Conservation (phyloP, 2,329 filamentous ascomycete species). For the Botrytis sinoallii region DNA sequence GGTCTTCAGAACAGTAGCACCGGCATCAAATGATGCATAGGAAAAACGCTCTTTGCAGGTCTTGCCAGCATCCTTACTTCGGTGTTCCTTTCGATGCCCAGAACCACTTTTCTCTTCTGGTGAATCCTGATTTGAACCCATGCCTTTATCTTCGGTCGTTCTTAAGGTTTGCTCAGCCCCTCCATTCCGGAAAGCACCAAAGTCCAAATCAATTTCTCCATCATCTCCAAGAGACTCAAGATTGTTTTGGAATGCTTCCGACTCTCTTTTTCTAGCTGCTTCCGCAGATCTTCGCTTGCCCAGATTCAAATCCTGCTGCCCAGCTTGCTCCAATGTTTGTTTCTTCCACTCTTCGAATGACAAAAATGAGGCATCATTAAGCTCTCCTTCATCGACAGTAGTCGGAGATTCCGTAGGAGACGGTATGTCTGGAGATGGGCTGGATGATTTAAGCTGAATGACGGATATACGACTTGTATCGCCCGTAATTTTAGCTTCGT, state of each 20-base stretch:
- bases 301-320: conserved; percentile 70
- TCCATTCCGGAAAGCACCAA: conserved; percentile 56
- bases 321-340: conserved; percentile 81
- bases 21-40: conserved; percentile 95
- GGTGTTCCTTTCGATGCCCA: conserved; percentile 40
- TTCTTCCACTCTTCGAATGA: conserved; percentile 99
- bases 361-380: conserved; percentile 72
- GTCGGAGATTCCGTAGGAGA: conserved; percentile 16
- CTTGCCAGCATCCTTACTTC: conserved; percentile 90
- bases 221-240: conserved; percentile 83
- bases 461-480: conserved; percentile 13
- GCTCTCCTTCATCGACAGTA: conserved; percentile 32
- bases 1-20: conserved; percentile 87
- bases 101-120: conserved; percentile 33
- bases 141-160: conserved; percentile 26
- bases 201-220: conserved; percentile 76
- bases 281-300: conserved; percentile 50
- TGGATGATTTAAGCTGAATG: conserved; percentile 9
- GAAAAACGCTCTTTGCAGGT: conserved; percentile 98
- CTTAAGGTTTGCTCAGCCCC: conserved; percentile 24
- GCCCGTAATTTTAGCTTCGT: neutral
- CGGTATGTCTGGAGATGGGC: conserved; percentile 7
- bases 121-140: conserved; percentile 25
- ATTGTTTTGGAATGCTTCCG: conserved; percentile 60
- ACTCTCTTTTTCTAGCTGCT: conserved; percentile 50